Evolutionary conservation across 805 yeast species (phyloP).

Genomic region (Cephaloascus albidus): DNA sequence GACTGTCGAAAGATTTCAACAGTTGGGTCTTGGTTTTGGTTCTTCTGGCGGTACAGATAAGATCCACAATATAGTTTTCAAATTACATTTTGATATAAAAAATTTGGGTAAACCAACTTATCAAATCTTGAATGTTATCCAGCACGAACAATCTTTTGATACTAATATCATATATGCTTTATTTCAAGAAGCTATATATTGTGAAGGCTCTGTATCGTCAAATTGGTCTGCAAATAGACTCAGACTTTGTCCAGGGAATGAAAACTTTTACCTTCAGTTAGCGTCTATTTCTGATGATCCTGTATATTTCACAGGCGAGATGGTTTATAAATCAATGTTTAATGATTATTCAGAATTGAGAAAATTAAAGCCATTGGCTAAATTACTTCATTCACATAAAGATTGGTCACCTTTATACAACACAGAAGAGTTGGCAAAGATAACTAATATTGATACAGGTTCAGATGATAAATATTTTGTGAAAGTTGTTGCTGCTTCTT

Average conservation of each 20-base stretch:
- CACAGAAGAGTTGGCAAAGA: constrained; percentile 12
- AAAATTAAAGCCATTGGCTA: constrained; percentile 29
- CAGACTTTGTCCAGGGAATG: constrained; percentile 10
- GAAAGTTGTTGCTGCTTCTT: constrained; percentile 39
- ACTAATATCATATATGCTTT: constrained; percentile 46
- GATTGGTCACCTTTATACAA: constrained; percentile 30
- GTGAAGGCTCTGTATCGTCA: constrained; percentile 28
- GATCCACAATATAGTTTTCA: constrained; percentile 34
- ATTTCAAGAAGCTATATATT: constrained; percentile 50
- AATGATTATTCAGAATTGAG: constrained; percentile 36
- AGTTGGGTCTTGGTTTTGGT: constrained; percentile 43
- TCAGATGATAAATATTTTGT: constrained; percentile 9
- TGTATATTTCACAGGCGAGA: constrained; percentile 43
- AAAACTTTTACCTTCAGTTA: neutral
- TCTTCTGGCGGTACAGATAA: constrained; percentile 38
- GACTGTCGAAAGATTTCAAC: constrained; percentile 43
- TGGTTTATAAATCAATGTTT: constrained; percentile 42
- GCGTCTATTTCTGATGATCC: constrained; percentile 9
- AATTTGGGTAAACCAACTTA: constrained; percentile 26
- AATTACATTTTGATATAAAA: constrained; percentile 27
- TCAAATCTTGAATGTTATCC: constrained; percentile 20
- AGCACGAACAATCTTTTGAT: constrained; percentile 32
- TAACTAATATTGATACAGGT: constrained; percentile 22
- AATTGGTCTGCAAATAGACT: constrained; percentile 42
- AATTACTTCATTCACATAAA: constrained; percentile 19